Percentiles rank a stretch among this genome's conserved stretches.
Conservation (phyloP, 192 early-diverging fungal species). For the Dissophora globulifera region DNA sequence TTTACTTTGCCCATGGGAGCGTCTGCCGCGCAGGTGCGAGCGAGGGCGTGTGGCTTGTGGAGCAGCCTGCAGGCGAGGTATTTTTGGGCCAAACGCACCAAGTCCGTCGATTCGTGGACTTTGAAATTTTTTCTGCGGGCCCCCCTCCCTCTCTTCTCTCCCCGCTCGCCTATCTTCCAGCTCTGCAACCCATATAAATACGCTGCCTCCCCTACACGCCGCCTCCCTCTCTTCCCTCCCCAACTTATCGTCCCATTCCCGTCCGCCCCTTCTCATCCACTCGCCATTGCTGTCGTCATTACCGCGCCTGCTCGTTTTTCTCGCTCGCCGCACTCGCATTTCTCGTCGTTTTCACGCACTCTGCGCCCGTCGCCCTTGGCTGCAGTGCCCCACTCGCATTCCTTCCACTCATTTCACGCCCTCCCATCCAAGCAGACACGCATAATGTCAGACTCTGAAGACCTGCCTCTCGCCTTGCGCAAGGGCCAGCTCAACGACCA, state of each 20-base stretch:
- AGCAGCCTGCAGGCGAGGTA: no score
- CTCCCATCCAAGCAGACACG: not conserved
- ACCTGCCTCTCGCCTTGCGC: conserved; percentile 48
- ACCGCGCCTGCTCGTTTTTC: no score
- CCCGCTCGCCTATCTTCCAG: not conserved
- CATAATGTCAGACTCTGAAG: conserved; percentile 59
- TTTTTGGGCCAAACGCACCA: conserved; percentile 11
- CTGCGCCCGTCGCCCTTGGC: no score
- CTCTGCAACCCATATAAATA: no score
- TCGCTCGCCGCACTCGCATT: no score
- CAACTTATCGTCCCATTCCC: not conserved
- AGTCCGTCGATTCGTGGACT: conserved; percentile 27
- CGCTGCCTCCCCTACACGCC: not conserved
- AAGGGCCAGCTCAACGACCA: conserved; percentile 4
- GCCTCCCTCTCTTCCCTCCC: conserved; percentile 4
- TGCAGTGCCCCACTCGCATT: not conserved
- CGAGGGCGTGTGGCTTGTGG: no score
- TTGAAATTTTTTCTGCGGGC: conserved; percentile 14
- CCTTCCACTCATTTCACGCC: no score
- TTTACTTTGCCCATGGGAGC: no score
- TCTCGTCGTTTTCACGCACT: no score
- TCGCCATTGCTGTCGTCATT: not conserved
- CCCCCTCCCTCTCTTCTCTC: no score
- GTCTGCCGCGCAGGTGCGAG: no score
- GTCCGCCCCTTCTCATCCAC: not conserved